Conservation (phyloP, 306 rosid genomes). For the Arachis stenosperma region DNA sequence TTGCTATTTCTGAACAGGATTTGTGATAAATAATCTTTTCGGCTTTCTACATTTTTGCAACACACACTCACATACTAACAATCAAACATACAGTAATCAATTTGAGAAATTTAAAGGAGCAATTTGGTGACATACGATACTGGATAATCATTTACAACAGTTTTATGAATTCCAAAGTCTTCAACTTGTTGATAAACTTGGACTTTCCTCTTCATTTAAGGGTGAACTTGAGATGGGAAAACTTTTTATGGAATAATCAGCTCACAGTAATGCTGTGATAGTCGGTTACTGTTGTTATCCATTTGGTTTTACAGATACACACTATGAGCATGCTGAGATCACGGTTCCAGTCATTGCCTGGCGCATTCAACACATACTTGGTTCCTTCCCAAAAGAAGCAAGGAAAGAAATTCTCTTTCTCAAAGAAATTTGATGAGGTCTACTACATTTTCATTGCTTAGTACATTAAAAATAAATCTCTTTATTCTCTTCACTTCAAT, state of each 20-base stretch:
- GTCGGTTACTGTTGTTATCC: slow-evolving; percentile 27
- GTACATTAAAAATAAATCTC: slow-evolving; percentile 22
- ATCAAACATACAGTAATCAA: slow-evolving; percentile 22
- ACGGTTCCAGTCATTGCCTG: slow-evolving; percentile 89
- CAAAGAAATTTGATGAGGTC: slow-evolving; percentile 84
- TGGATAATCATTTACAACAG: slow-evolving; percentile 28
- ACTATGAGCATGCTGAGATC: slow-evolving; percentile 91
- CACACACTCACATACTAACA: not conserved
- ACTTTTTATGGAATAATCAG: slow-evolving; percentile 13
- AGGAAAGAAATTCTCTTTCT: slow-evolving; percentile 68
- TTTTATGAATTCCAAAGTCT: slow-evolving; percentile 32
- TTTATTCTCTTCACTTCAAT: slow-evolving; percentile 35
- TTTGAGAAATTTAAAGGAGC: slow-evolving; percentile 23
- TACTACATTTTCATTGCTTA: slow-evolving; percentile 34
- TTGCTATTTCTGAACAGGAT: no score
- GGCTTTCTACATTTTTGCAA: no score
- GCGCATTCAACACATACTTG: slow-evolving; percentile 84
- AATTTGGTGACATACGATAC: slow-evolving; percentile 3
- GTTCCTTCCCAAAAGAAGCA: slow-evolving; percentile 84
- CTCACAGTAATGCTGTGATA: slow-evolving; percentile 23
- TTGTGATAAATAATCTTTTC: no score
- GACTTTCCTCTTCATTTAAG: slow-evolving; percentile 3
- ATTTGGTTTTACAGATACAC: slow-evolving; percentile 68
- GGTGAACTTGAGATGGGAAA: not conserved
- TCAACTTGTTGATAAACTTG: slow-evolving; percentile 32